These are phyloP conservation scores for Hansfordia pulvinata DNA, from an alignment of 2,329 filamentous ascomycete genomes.

Conservation along the genomic window DNA sequence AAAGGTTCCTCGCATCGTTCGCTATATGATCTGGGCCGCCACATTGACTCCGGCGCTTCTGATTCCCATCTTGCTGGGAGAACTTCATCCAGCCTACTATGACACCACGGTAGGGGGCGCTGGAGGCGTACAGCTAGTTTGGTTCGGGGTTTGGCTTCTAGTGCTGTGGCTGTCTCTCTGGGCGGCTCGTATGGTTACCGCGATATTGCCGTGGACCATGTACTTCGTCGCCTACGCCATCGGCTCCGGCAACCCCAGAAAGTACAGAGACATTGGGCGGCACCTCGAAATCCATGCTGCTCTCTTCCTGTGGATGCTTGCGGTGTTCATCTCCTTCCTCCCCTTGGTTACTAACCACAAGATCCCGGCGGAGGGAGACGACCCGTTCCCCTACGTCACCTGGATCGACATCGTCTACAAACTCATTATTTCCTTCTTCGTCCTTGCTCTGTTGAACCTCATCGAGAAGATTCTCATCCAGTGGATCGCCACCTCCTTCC, in stretches of 20 bases:
- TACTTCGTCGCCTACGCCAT: conserved; percentile 52
- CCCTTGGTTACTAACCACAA: conserved; percentile 60
- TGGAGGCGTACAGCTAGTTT: conserved; percentile 66
- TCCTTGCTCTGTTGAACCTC: conserved; percentile 67
- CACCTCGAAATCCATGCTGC: conserved; percentile 76
- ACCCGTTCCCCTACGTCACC: conserved; percentile 31
- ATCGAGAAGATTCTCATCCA: conserved; percentile 90
- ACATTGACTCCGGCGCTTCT: too few species aligned
- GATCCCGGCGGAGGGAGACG: conserved; percentile 21
- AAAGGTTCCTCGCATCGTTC: conserved; percentile 45
- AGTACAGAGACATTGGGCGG: conserved; percentile 82
- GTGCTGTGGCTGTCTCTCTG: conserved; percentile 87
- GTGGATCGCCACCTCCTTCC: conserved; percentile 87
- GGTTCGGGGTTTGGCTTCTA: conserved; percentile 94
- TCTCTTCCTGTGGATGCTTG: conserved; percentile 85
- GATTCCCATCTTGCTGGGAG: conserved; percentile 54
- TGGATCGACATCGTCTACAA: conserved; percentile 80
- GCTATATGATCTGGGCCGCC: conserved; percentile 56
- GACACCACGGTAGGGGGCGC: conserved; percentile 44
- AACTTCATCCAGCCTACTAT: too few species aligned
- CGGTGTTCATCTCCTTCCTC: conserved; percentile 72
- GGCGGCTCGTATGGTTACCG: conserved; percentile 48
- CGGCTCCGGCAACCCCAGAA: conserved; percentile 74
- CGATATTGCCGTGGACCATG: conserved; percentile 32
- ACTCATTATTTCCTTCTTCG: conserved; percentile 73